A percentile compares a stretch with the other conserved stretches of the same genome.
Evolutionary conservation across 2,329 filamentous ascomycete species (phyloP).

Genomic region (Tolypocladium guangdongense): DNA sequence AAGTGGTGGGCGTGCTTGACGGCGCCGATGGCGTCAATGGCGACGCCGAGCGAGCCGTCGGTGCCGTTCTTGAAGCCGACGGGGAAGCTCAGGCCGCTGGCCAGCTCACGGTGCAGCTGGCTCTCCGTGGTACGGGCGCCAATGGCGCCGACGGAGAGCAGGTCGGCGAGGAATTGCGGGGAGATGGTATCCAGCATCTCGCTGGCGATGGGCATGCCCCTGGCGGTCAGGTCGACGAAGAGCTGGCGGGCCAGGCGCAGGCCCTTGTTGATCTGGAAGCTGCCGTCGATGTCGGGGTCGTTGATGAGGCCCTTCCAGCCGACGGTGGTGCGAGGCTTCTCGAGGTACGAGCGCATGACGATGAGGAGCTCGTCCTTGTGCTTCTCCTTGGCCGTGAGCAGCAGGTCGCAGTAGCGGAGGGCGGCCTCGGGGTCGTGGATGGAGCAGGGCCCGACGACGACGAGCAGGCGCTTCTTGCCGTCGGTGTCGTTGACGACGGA

Average conservation of each 20-base stretch:
- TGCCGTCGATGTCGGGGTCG: conserved; percentile 95
- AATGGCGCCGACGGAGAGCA: conserved; percentile 84
- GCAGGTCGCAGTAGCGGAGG: conserved; percentile 81
- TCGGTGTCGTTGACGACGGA: conserved; percentile 60
- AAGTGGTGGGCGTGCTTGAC: conserved; percentile 92
- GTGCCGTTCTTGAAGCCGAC: conserved; percentile 99
- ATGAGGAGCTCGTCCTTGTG: conserved; percentile 84
- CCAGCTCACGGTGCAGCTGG: conserved; percentile 89
- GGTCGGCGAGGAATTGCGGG: conserved; percentile 89
- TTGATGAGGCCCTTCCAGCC: conserved; percentile 99
- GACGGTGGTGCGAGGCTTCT: conserved; percentile 95
- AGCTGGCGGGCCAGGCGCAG: conserved; percentile 76
- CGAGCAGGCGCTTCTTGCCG: conserved; percentile 45
- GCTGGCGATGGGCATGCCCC: conserved; percentile 90
- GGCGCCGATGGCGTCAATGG: conserved; percentile 90
- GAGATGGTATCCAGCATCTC: conserved; percentile 99
- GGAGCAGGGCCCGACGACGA: conserved; percentile 90
- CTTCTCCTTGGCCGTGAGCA: conserved; percentile 75
- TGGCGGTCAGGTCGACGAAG: conserved; percentile 82
- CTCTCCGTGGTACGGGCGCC: conserved; percentile 95
- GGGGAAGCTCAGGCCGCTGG: conserved; percentile 89
- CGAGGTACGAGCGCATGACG: conserved; percentile 95
- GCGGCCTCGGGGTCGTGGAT: conserved; percentile 91
- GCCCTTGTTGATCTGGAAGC: conserved; percentile 98
- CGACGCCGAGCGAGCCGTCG: conserved; percentile 78